phyloP scores from a whole-genome alignment of 306 rosid genomes.

The Lablab purpureus region DNA sequence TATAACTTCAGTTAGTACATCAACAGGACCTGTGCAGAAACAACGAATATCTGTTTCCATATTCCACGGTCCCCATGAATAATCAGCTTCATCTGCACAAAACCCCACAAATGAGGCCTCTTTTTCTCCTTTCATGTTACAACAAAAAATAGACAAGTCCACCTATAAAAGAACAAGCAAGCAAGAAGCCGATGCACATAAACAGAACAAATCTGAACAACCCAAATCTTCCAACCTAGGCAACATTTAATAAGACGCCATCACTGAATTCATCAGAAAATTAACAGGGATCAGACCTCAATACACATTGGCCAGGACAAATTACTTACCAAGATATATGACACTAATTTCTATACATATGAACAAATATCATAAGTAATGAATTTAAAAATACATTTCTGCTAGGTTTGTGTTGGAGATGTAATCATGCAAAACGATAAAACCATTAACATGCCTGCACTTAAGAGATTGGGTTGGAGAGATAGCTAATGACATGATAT shows the following conservation, averaged over 20 bases:
- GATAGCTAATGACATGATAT: background rate
- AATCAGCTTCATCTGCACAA: conserved; percentile 73
- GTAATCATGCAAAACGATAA: background rate
- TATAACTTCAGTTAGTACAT: conserved; percentile 49
- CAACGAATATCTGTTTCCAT: conserved; percentile 48
- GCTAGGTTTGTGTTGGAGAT: no score
- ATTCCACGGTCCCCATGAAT: conserved; percentile 55
- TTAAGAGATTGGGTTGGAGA: background rate
- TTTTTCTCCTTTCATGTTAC: background rate
- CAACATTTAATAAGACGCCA: conserved; percentile 4
- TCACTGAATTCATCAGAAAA: background rate
- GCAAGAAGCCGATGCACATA: background rate
- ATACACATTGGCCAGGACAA: background rate
- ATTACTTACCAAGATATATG: background rate
- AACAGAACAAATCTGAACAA: background rate
- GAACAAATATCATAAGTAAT: background rate
- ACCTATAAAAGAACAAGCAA: background rate
- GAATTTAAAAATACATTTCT: background rate
- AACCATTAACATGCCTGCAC: background rate
- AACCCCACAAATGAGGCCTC: conserved; percentile 39
- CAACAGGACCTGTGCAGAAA: conserved; percentile 54
- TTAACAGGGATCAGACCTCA: background rate
- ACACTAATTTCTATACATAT: background rate
- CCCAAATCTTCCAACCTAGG: background rate
- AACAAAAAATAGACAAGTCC: background rate